phyloP scores from a whole-genome alignment of 495 filamentous ascomycete species.

The Symbiotaphrina buchneri region DNA sequence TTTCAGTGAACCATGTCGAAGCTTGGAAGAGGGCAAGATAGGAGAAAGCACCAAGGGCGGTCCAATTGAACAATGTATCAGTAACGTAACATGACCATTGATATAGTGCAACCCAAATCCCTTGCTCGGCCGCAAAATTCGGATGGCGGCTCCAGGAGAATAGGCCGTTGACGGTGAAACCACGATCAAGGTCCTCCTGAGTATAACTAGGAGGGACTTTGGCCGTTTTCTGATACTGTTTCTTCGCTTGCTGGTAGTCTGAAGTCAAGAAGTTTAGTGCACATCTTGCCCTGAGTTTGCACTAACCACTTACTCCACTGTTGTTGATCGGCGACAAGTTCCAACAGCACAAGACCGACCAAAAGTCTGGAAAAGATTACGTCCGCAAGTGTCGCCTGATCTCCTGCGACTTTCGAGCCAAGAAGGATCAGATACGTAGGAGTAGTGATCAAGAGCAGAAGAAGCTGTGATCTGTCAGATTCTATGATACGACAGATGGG shows the following conservation, averaged over 20 bases:
- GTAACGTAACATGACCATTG: slow-evolving; percentile 63
- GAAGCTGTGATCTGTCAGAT: slow-evolving; percentile 12
- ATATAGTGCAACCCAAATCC: slow-evolving; percentile 70
- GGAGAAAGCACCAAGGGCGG: slow-evolving; percentile 39
- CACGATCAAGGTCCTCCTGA: slow-evolving; percentile 67
- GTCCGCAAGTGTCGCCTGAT: slow-evolving; percentile 29
- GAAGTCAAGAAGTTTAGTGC: slow-evolving; percentile 3
- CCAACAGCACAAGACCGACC: slow-evolving; percentile 47
- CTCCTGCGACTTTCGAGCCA: slow-evolving; percentile 18
- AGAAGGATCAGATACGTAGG: slow-evolving; percentile 69
- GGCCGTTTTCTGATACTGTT: slow-evolving; percentile 42
- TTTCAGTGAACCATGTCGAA: slow-evolving; percentile 71
- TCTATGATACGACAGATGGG: background rate
- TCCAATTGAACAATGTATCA: slow-evolving; percentile 54
- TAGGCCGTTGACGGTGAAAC: slow-evolving; percentile 69
- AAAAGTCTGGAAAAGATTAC: slow-evolving; percentile 40
- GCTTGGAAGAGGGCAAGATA: slow-evolving; percentile 71
- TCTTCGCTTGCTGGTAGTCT: slow-evolving; percentile 68
- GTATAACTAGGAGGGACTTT: slow-evolving; percentile 38
- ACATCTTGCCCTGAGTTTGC: background rate
- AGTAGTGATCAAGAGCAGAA: slow-evolving; percentile 51
- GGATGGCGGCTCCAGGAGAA: slow-evolving; percentile 80
- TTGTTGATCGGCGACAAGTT: slow-evolving; percentile 73
- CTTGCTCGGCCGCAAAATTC: slow-evolving; percentile 82
- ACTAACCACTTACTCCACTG: slow-evolving; percentile 70